Base-by-base conservation (phyloP, 768 basidiomycete species). In the Cubamyces lactineus region DNA sequence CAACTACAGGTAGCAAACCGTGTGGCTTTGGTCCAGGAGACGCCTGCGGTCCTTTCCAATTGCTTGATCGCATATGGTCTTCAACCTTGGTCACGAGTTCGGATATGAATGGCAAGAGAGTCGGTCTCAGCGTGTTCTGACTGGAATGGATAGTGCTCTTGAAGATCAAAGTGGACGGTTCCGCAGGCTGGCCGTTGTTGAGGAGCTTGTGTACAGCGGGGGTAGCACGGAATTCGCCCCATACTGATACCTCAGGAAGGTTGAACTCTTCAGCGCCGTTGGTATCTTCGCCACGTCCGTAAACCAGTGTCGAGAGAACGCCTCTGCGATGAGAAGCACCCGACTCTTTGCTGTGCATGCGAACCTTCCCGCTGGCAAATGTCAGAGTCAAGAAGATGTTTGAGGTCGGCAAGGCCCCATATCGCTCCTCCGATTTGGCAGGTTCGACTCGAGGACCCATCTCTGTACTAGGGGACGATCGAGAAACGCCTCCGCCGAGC, bases 141-240 rank as follows among this genome's bases (percentile, higher is more conserved):
- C 94, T 97, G 0, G 91, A 88, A 70, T 95, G 92, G 21, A 98
- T 83, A n/a, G 91, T 90, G 68, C 85, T 84, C 72, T 93, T 94
- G 79, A 97, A 89, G 63, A 92, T 79, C 28, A 96, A 77, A 2
- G 82, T 79, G 1, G 89, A 86, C 0, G 87, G 82, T 61, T 83
- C 82, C 17, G 57, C 58, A 54, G 64, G 63, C 16, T 65, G 66
- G 23, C 68, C 69, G 28, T 43, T 51, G 46, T n/a, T 3, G 66
- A 24, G 63, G 54, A 74, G 66, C 62, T 79, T 81, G 39, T 78
- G 75, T 13, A 74, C 72, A 9, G 80, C 72, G 1, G 85, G 78
- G 1, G 82, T 80, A 9, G 89, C 84, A 28, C 86, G 85, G 72
- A 91, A 95, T 72, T 94, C 92, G 23, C 83, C 81, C 91, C 91